phyloP scores from a whole-genome alignment of 2,329 filamentous ascomycete species.

The Rutstroemia sp. region DNA sequence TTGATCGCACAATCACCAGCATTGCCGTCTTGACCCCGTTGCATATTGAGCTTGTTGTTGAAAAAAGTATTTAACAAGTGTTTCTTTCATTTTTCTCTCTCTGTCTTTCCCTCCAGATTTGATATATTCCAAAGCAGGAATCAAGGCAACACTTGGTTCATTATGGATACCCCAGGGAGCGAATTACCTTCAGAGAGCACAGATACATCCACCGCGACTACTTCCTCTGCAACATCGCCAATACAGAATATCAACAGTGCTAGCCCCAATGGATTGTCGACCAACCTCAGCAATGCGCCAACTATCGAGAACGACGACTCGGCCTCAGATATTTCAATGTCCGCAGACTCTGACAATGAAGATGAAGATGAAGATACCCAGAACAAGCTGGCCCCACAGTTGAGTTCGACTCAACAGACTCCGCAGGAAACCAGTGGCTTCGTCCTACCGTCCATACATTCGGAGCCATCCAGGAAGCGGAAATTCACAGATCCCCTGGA shows the following conservation, averaged over 20 bases:
- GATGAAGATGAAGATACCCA: slow-evolving; percentile 16
- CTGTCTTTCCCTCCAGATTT: slow-evolving; percentile 11
- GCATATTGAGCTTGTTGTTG: slow-evolving; percentile 18
- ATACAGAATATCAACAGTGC: slow-evolving; percentile 11
- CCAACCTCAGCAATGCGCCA: slow-evolving; percentile 11
- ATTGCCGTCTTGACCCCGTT: slow-evolving; percentile 18
- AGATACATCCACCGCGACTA: slow-evolving; percentile 23
- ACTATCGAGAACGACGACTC: slow-evolving; percentile 24
- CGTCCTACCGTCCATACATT: neutral
- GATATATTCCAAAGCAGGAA: slow-evolving; percentile 4
- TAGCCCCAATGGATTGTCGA: slow-evolving; percentile 6
- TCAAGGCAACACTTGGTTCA: slow-evolving; percentile 7
- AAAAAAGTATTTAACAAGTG: slow-evolving; percentile 19
- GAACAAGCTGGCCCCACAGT: slow-evolving; percentile 4
- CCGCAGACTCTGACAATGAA: slow-evolving; percentile 29
- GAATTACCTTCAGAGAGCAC: slow-evolving; percentile 21
- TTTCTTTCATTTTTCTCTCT: slow-evolving; percentile 22
- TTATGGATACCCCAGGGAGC: slow-evolving; percentile 24
- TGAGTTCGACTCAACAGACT: slow-evolving; percentile 3
- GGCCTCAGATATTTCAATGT: slow-evolving; percentile 32
- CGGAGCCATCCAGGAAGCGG: slow-evolving; percentile 22
- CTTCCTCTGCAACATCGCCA: slow-evolving; percentile 13
- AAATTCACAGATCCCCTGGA: slow-evolving; percentile 17
- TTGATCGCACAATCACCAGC: slow-evolving; percentile 7
- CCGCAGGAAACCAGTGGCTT: slow-evolving; percentile 1